These are phyloP conservation scores for Dryas drummondii DNA, from an alignment of 306 rosid genomes.

Conservation along the genomic window DNA sequence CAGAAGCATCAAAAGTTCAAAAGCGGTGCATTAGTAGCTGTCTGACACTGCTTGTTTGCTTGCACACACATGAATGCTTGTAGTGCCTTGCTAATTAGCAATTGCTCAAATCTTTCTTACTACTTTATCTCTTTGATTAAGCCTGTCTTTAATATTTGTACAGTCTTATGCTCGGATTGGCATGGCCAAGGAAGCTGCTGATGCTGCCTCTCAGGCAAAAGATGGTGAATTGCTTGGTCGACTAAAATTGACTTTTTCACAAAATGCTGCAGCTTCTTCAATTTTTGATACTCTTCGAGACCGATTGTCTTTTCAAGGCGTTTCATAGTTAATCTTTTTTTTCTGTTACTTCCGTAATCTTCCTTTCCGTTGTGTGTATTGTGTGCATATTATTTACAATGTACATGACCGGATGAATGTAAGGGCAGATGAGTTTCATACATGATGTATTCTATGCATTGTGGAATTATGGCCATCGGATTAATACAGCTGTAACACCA, in stretches of 20 bases:
- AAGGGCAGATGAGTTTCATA: constrained; percentile 6
- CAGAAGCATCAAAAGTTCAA: not conserved
- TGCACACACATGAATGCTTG: not conserved
- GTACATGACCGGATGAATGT: constrained; percentile 33
- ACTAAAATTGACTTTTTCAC: constrained; percentile 73
- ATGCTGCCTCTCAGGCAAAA: constrained; percentile 94
- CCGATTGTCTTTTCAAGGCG: constrained; percentile 74
- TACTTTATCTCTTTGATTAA: constrained; percentile 6
- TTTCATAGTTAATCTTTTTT: constrained; percentile 35
- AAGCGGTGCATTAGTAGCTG: not conserved
- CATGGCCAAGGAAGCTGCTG: constrained; percentile 97
- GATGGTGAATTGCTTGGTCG: constrained; percentile 95
- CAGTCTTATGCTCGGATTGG: constrained; percentile 95
- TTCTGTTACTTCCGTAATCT: not conserved
- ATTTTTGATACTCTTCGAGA: constrained; percentile 90
- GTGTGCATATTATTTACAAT: constrained; percentile 40
- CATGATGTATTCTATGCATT: not conserved
- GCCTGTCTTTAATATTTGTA: constrained; percentile 15
- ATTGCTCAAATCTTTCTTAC: too few relatives aligned
- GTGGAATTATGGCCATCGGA: not conserved
- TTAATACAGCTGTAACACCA: too few relatives aligned
- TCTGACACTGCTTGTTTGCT: too few relatives aligned
- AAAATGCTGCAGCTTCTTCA: constrained; percentile 77
- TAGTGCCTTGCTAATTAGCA: not conserved
- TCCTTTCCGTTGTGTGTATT: not conserved